A percentile compares a stretch with the other conserved stretches of the same genome.
These are phyloP conservation scores for Coffea humblotiana DNA, from an alignment of 305 asterid species.

Conservation along the genomic window DNA sequence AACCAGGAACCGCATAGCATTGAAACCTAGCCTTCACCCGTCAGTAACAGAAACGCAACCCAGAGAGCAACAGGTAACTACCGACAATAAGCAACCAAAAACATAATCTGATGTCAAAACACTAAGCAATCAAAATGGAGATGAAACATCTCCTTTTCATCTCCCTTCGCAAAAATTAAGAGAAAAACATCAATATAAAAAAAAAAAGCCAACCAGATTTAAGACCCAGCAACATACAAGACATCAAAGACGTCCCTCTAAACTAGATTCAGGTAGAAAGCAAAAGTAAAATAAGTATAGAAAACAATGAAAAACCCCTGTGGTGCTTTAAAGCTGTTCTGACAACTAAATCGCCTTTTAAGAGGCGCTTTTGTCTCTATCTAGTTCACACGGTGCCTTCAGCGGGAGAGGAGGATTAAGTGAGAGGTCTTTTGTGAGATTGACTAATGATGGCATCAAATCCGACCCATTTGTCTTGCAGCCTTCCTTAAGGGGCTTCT, in stretches of 20 bases:
- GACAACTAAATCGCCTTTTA: conserved; percentile 18
- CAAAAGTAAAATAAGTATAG: background rate
- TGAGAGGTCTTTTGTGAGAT: conserved; percentile 52
- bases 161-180: background rate
- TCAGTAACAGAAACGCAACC: background rate
- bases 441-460: conserved; percentile 41
- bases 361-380: conserved; percentile 10
- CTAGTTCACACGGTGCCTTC: conserved; percentile 36
- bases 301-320: background rate
- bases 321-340: conserved; percentile 24
- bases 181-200: background rate
- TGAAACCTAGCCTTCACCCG: background rate
- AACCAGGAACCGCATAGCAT: background rate
- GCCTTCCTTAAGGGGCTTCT: conserved; percentile 43
- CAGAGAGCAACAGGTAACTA: background rate
- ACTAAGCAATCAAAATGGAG: background rate
- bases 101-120: background rate
- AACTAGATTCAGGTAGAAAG: conserved; percentile 14
- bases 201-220: conserved; percentile 5
- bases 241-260: conserved; percentile 3
- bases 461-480: conserved; percentile 25
- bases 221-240: conserved; percentile 1
- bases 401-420: conserved; percentile 47
- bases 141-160: background rate
- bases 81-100: background rate